Evolutionary conservation across 495 filamentous ascomycete genomes (phyloP).

Genomic region (Aspergillus bertholletiae): DNA sequence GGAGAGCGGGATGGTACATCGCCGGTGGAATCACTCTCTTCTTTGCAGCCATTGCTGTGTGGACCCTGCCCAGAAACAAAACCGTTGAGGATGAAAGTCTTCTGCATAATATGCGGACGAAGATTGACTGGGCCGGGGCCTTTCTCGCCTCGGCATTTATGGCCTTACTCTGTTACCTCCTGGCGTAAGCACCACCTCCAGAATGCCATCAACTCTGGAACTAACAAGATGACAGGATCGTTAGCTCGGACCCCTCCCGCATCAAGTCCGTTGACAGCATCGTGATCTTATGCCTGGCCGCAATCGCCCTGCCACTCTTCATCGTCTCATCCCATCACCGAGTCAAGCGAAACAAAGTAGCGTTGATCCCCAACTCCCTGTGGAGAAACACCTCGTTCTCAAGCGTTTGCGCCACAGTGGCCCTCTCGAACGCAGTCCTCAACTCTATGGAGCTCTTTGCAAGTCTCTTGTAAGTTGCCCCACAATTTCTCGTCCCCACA

Average conservation of each 20-base stretch:
- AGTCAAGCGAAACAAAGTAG: conserved; percentile 36
- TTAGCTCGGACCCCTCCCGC: conserved; percentile 33
- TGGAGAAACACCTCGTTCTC: conserved; percentile 51
- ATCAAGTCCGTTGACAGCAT: conserved; percentile 36
- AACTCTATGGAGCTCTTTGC: conserved; percentile 49
- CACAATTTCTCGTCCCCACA: background rate
- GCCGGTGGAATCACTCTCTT: conserved; percentile 31
- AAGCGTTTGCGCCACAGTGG: conserved; percentile 47
- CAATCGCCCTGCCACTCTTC: conserved; percentile 41
- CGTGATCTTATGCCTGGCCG: conserved; percentile 33
- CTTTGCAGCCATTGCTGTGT: conserved; percentile 29
- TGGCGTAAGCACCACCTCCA: conserved; percentile 19
- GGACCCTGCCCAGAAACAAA: conserved; percentile 24
- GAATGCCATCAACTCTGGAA: background rate
- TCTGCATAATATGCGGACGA: conserved; percentile 16
- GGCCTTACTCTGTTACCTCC: conserved; percentile 40
- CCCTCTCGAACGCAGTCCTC: conserved; percentile 45
- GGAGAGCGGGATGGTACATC: conserved; percentile 47
- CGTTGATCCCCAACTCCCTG: conserved; percentile 52
- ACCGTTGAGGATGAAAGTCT: conserved; percentile 1
- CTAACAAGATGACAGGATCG: conserved; percentile 20
- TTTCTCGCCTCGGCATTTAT: conserved; percentile 35
- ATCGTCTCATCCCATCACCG: conserved; percentile 43
- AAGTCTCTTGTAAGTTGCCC: conserved; percentile 40
- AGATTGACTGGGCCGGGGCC: conserved; percentile 50